phyloP scores from a whole-genome alignment of 2,329 filamentous ascomycete genomes.

The Stachybotrys chartarum region DNA sequence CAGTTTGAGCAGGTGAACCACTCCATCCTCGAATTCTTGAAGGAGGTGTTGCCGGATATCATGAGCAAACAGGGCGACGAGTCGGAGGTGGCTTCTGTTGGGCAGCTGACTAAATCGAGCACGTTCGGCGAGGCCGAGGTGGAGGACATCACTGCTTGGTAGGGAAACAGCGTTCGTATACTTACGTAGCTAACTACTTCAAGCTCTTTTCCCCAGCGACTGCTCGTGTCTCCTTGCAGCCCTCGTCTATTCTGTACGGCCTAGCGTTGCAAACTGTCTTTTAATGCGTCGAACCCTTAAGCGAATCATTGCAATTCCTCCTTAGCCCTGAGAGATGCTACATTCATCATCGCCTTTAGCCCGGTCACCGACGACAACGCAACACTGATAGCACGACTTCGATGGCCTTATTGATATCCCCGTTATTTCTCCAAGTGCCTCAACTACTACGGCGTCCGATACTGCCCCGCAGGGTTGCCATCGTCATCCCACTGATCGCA shows the following conservation, averaged over 20 bases:
- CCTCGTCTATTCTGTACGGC: not conserved
- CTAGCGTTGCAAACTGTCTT: not conserved
- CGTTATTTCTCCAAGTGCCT: too few relatives aligned
- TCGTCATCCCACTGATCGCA: too few relatives aligned
- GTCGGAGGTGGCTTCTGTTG: slow-evolving; percentile 44
- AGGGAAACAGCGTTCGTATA: not conserved
- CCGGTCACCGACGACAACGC: too few relatives aligned
- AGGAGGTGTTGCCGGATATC: slow-evolving; percentile 77
- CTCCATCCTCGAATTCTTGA: slow-evolving; percentile 77
- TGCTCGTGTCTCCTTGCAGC: not conserved
- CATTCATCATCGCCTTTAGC: too few relatives aligned
- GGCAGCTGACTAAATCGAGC: slow-evolving; percentile 72
- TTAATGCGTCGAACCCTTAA: not conserved
- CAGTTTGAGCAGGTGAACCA: slow-evolving; percentile 97
- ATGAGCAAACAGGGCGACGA: slow-evolving; percentile 59
- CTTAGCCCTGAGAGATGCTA: too few relatives aligned
- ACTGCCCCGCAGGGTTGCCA: too few relatives aligned
- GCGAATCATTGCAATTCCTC: not conserved
- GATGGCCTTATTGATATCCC: too few relatives aligned
- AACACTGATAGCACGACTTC: too few relatives aligned
- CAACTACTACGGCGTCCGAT: too few relatives aligned
- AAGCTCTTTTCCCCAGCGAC: not conserved
- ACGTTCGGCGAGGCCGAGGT: slow-evolving; percentile 95
- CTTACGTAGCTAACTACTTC: not conserved
- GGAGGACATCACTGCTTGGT: slow-evolving; percentile 95